Percentiles rank a stretch among this genome's conserved stretches.
phyloP scores from a whole-genome alignment of 345 rosid species.

The Gossypium sturtianum region DNA sequence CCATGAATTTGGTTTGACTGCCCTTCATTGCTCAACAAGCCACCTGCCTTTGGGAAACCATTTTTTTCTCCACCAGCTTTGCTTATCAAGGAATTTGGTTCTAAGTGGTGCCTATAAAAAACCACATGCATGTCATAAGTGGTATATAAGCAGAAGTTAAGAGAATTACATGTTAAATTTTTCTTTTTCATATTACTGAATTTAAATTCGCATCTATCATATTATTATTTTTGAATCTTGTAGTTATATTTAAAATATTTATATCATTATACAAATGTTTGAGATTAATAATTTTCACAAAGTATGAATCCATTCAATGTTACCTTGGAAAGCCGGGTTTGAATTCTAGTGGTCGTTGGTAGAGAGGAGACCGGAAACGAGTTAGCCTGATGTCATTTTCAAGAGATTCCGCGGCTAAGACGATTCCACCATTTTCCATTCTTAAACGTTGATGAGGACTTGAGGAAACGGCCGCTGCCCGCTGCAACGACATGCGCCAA shows the following conservation, averaged over 20 bases:
- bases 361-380: constrained; percentile 15
- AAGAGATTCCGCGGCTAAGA: constrained; percentile 20
- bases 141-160: not conserved
- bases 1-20: constrained; percentile 18
- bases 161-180: too few relatives aligned
- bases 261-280: too few relatives aligned
- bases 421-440: constrained; percentile 42
- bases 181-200: too few relatives aligned
- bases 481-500: constrained; percentile 12
- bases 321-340: constrained; percentile 27
- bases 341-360: constrained; percentile 17
- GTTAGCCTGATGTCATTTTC: constrained; percentile 7
- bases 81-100: constrained; percentile 8
- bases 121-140: not conserved
- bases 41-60: constrained; percentile 9
- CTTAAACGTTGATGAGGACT: constrained; percentile 30
- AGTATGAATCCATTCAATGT: not conserved
- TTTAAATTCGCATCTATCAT: too few relatives aligned
- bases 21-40: not conserved
- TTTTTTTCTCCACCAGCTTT: constrained; percentile 14
- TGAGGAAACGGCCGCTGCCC: constrained; percentile 3
- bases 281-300: too few relatives aligned
- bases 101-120: constrained; percentile 12
- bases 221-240: too few relatives aligned
- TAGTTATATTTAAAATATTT: too few relatives aligned